These are phyloP conservation scores for Colletotrichum gloeosporioides DNA, from an alignment of 2,329 filamentous ascomycete species.

Conservation along the genomic window DNA sequence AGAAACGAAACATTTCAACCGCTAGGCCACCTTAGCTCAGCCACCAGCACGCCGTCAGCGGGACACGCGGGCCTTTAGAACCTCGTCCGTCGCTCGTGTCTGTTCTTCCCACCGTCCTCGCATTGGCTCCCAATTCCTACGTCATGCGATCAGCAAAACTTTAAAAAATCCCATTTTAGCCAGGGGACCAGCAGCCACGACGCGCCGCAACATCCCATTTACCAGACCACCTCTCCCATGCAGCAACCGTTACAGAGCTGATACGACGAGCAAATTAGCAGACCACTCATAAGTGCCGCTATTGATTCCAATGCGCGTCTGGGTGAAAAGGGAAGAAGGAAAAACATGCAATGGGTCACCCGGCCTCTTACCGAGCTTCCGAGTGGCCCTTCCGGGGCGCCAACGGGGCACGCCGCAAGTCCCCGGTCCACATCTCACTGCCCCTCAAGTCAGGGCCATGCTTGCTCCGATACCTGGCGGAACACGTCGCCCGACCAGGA, in stretches of 20 bases:
- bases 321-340: neutral
- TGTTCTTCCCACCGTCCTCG: neutral
- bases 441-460: neutral
- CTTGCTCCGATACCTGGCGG: neutral
- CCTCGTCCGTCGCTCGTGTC: neutral
- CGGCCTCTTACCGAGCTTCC: neutral
- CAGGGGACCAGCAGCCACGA: neutral
- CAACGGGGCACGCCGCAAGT: neutral
- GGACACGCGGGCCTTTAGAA: constrained; percentile 2
- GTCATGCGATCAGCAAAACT: constrained; percentile 1
- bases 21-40: constrained; percentile 11
- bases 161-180: neutral
- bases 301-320: neutral
- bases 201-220: neutral
- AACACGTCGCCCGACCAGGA: constrained; percentile 5
- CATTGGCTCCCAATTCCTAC: neutral
- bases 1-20: constrained; percentile 15
- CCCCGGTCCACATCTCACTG: neutral
- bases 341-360: neutral
- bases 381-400: neutral
- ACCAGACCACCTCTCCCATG: neutral
- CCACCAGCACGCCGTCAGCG: constrained; percentile 4
- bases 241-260: neutral
- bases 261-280: neutral
- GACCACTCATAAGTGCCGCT: neutral